Evolutionary conservation across 139 green algal species (phyloP).

Genomic region (Coelastrella sp.): DNA sequence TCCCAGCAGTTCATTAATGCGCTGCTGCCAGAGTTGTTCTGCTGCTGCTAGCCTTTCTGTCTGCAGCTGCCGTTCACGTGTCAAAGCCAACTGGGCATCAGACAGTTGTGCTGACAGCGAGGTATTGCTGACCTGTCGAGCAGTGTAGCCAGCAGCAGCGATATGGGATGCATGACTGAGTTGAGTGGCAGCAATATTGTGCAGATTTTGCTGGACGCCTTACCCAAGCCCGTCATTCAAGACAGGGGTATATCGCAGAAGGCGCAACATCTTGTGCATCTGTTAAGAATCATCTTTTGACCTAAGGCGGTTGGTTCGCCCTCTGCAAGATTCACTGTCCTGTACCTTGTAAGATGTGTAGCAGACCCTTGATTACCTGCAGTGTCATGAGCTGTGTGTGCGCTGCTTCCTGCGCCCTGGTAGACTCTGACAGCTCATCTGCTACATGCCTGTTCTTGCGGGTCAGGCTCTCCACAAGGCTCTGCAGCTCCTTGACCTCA

Average conservation of each 20-base stretch:
- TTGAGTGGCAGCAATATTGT: background rate
- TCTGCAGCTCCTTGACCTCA: conserved; percentile 57
- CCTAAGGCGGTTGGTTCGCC: too few species aligned
- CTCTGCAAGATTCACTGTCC: background rate
- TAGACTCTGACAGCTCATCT: conserved; percentile 65
- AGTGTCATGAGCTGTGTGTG: conserved; percentile 59
- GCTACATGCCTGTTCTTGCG: conserved; percentile 66
- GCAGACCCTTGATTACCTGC: conserved; percentile 16
- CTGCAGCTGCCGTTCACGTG: conserved; percentile 36
- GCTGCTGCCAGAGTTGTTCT: conserved; percentile 27
- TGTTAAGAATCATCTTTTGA: too few species aligned
- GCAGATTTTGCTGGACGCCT: too few species aligned
- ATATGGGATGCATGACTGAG: background rate
- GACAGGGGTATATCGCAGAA: too few species aligned
- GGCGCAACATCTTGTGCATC: too few species aligned
- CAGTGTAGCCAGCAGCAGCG: background rate
- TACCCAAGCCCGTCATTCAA: too few species aligned
- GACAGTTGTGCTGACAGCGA: conserved; percentile 25
- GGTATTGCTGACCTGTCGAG: conserved; percentile 17
- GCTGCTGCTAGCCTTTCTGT: conserved; percentile 30
- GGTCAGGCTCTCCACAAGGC: conserved; percentile 62
- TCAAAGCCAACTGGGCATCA: conserved; percentile 19
- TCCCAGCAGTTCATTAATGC: conserved; percentile 32
- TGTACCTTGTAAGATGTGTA: background rate
- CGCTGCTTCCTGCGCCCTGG: conserved; percentile 54